A percentile compares a stretch with the other conserved stretches of the same genome.
These are phyloP conservation scores for Tilletiaria anomala DNA, from an alignment of 1,284 basidiomycete genomes.

Conservation along the genomic window DNA sequence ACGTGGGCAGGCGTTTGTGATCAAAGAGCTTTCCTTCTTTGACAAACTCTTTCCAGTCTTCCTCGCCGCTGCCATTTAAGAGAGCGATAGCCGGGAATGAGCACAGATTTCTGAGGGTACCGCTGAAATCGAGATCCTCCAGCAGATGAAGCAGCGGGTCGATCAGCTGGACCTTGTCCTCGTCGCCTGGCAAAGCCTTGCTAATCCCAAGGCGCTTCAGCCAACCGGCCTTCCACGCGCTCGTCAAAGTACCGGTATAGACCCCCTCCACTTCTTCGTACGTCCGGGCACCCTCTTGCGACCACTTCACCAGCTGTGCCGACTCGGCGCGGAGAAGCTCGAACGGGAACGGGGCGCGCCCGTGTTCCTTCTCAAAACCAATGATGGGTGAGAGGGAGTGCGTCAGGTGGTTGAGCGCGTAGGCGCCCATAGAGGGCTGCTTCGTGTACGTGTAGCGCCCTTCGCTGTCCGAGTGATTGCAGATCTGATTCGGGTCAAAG, in stretches of 20 bases:
- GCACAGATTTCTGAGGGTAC: conserved; percentile 18
- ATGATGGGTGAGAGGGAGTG: conserved; percentile 13
- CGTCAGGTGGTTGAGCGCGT: conserved; percentile 11
- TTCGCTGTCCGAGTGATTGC: conserved; percentile 76
- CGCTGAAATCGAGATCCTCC: conserved; percentile 13
- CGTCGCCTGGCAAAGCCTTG: not conserved
- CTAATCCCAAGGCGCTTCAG: conserved; percentile 17
- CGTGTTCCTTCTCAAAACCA: conserved; percentile 22
- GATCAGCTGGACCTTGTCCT: conserved; percentile 3
- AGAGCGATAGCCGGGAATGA: conserved; percentile 8
- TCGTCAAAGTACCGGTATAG: conserved; percentile 15
- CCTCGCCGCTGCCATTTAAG: not conserved
- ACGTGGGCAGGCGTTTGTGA: conserved; percentile 7
- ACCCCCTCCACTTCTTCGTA: conserved; percentile 12
- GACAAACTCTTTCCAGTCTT: not conserved
- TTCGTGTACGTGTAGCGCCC: conserved; percentile 68
- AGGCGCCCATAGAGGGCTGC: conserved; percentile 44
- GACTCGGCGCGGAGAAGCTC: conserved; percentile 11
- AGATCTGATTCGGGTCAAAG: conserved; percentile 62
- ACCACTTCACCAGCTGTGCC: conserved; percentile 16
- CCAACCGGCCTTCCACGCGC: conserved; percentile 25
- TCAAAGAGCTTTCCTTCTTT: conserved; percentile 13
- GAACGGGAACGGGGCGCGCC: conserved; percentile 34
- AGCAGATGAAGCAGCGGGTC: conserved; percentile 8
- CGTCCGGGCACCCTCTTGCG: conserved; percentile 11